Evolutionary conservation across 805 yeast species (phyloP).

Genomic region (Metschnikowia lunata): DNA sequence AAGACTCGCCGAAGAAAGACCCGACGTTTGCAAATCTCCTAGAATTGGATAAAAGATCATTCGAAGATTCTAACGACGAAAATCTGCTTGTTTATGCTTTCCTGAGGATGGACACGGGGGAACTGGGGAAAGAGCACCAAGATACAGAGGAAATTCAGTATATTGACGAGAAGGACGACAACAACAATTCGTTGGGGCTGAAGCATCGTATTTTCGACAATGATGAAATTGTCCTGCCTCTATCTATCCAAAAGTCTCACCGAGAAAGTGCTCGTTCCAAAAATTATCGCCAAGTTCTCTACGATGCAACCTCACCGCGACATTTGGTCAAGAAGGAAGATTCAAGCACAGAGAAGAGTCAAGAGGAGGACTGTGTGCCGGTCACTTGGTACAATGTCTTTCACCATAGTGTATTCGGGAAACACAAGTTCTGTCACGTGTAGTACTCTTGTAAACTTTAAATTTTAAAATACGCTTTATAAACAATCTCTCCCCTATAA

Average conservation of each 20-base stretch:
- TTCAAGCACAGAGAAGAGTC: not conserved
- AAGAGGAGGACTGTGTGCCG: conserved; percentile 36
- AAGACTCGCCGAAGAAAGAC: not conserved
- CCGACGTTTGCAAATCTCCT: not conserved
- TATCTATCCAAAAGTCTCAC: not conserved
- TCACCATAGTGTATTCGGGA: conserved; percentile 48
- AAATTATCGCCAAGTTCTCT: conserved; percentile 1
- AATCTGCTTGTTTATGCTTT: conserved; percentile 16
- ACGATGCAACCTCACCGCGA: not conserved
- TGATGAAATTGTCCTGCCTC: conserved; percentile 4
- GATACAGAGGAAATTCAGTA: not conserved
- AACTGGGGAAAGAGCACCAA: not conserved
- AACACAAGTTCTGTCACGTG: conserved; percentile 33
- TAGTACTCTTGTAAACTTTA: not conserved
- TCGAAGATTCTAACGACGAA: conserved; percentile 12
- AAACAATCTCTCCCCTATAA: too few species aligned
- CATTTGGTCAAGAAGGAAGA: conserved; percentile 2
- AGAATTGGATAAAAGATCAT: not conserved
- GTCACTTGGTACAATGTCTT: conserved; percentile 52
- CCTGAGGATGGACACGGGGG: conserved; percentile 10
- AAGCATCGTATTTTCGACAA: conserved; percentile 6
- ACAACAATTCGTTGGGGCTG: not conserved
- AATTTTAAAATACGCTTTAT: too few species aligned
- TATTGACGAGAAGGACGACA: not conserved
- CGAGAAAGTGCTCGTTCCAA: conserved; percentile 1